Percentiles rank a stretch among this genome's conserved stretches.
Evolutionary conservation across 2,329 filamentous ascomycete genomes (phyloP).

Genomic region (Fusarium pseudograminearum): DNA sequence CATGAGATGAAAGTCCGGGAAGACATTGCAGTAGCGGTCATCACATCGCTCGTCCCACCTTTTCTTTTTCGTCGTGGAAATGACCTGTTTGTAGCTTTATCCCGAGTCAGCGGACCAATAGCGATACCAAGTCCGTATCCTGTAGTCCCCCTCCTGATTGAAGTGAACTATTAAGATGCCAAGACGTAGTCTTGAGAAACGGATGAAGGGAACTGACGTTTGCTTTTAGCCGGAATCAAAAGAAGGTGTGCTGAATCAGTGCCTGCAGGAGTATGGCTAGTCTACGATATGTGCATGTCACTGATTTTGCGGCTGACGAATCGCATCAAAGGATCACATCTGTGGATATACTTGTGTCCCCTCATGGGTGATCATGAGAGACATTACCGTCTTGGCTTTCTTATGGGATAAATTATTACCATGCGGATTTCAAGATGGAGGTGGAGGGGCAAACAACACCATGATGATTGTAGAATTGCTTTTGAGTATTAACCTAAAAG

Average conservation of each 20-base stretch:
- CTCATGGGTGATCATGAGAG: neutral
- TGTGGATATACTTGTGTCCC: neutral
- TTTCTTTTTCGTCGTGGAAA: neutral
- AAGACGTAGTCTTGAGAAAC: neutral
- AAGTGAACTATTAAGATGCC: neutral
- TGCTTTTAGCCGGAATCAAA: constrained; percentile 10
- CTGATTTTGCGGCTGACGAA: neutral
- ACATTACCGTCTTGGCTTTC: constrained; percentile 8
- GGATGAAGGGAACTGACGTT: neutral
- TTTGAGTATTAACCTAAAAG: neutral
- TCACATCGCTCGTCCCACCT: neutral
- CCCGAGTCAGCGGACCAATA: neutral
- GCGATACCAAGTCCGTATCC: neutral
- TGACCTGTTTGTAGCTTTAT: neutral
- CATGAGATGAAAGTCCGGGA: neutral
- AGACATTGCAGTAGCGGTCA: neutral
- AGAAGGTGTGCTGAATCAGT: neutral
- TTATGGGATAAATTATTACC: neutral
- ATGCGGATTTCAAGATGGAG: neutral
- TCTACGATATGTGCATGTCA: neutral
- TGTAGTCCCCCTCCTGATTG: neutral
- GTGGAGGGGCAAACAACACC: neutral
- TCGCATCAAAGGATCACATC: neutral
- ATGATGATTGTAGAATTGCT: neutral
- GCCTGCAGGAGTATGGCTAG: neutral